Evolutionary conservation across 2,329 filamentous ascomycete species (phyloP), one percentile per base, ranked within the genome.

Genomic region (Phyllosticta capitalensis): DNA sequence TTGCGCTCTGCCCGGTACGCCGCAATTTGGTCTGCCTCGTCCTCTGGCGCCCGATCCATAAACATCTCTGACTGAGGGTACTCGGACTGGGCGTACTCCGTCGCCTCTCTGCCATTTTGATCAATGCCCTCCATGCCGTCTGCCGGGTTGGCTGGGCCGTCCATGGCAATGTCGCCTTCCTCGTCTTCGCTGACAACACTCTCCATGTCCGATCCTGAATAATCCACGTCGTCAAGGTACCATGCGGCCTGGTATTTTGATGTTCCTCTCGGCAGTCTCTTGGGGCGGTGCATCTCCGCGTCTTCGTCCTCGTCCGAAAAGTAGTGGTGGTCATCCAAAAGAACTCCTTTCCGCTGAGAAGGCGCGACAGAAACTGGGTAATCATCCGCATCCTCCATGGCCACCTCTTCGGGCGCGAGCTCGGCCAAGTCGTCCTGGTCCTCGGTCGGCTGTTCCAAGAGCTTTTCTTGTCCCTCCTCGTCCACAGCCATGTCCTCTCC

Each of bases 261-360:
- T 2, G 94, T 99, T 63, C 94, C 94, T 73, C 86, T 89, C 0
- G 94, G 94, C 21, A 99, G 75, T 63, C 84, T 84, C 74, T 87
- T 94, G 6, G 89, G 89, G 30, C 77, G 75, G 38, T 80, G 74
- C 19, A 84, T 77, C 19, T 81, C 77, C 57, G 84, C 76, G 50
- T 81, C 79, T 5, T 80, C 78, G 57, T 94, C 87, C 53, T 94
- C 90, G 51, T 97, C 92, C 0, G 92, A 92, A 70, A 97, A 99
- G 73, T 99, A 99, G 71, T 97, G 92, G 72, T 99, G 92, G 65
- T 97, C 92, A 65, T 99, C 94, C 9, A 99, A 80, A 49, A 99
- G 77, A 1, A 99, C 94, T 64, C 92, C 94, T 75, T 92, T 95
- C 69, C 77, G 69, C 61, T 79, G 76, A 24, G 67, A 81, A 65